Percentiles rank a stretch among this genome's conserved stretches.
Conservation (phyloP, 345 rosid species). For the Gossypium stocksii region DNA sequence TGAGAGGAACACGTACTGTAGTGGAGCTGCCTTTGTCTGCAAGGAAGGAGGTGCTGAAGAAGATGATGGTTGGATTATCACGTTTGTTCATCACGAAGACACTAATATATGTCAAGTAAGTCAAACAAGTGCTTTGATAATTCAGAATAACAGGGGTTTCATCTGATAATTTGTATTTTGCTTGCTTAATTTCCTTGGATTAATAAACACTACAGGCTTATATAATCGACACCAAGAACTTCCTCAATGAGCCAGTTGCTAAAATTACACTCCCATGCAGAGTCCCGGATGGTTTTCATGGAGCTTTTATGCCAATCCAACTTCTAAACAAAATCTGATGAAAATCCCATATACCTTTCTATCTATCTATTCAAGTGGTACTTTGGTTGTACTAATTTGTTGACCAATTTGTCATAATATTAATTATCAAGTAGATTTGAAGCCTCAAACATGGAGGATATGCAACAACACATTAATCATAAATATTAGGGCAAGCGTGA, state of each 20-base stretch:
- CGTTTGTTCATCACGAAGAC: slow-evolving; percentile 44
- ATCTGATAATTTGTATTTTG: neutral
- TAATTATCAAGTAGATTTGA: no score
- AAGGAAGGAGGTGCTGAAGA: slow-evolving; percentile 30
- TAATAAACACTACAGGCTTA: slow-evolving; percentile 18
- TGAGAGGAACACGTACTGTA: slow-evolving; percentile 32
- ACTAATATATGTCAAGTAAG: slow-evolving; percentile 34
- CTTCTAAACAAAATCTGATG: neutral
- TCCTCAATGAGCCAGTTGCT: slow-evolving; percentile 25
- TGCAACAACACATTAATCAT: no score
- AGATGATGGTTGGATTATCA: slow-evolving; percentile 54
- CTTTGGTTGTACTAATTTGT: no score
- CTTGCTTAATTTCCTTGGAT: neutral
- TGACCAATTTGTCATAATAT: no score
- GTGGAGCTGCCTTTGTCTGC: slow-evolving; percentile 40
- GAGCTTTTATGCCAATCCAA: slow-evolving; percentile 27
- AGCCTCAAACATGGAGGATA: no score
- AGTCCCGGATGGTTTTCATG: slow-evolving; percentile 41
- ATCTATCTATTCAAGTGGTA: no score
- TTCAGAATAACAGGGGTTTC: neutral
- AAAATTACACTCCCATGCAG: slow-evolving; percentile 35
- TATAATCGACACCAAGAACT: slow-evolving; percentile 33
- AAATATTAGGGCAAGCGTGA: no score
- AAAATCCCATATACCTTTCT: no score
- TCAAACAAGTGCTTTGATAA: neutral